Conservation (phyloP, 495 filamentous ascomycete species). For the Lasiosphaeriaceae sp. region DNA sequence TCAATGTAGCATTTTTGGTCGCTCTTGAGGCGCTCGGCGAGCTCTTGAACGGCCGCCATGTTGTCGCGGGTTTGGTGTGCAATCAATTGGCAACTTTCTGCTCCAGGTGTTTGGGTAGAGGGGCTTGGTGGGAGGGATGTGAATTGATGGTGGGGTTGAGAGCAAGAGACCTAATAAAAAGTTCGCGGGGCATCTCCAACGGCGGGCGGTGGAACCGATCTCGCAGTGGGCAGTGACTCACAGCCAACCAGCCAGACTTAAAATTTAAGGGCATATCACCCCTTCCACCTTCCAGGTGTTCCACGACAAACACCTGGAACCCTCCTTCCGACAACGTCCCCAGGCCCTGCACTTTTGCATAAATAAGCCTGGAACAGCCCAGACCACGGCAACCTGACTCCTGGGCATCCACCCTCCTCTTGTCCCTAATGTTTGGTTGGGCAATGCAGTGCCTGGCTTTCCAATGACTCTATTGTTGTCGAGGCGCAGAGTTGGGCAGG, state of each 20-base stretch:
- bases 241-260: not conserved
- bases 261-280: not conserved
- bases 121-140: not conserved
- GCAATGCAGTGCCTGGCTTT: no score
- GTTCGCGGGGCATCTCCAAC: conserved; percentile 25
- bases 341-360: no score
- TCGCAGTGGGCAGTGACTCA: not conserved
- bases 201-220: not conserved
- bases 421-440: no score
- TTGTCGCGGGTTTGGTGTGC: conserved; percentile 9
- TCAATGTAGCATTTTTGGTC: conserved; percentile 69
- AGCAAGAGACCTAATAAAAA: conserved; percentile 12
- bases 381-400: no score
- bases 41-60: conserved; percentile 37
- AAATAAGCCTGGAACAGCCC: no score
- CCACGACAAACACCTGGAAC: no score
- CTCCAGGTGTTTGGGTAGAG: conserved; percentile 4
- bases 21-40: conserved; percentile 40
- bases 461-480: no score
- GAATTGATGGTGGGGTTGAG: conserved; percentile 17
- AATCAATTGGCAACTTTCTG: conserved; percentile 15
- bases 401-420: no score
- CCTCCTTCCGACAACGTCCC: no score
- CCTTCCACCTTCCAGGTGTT: no score
- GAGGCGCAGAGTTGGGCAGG: no score